Evolutionary conservation across 441 rosid genomes (phyloP), one percentile per base, ranked within the genome.

Genomic region (Croton setiger): DNA sequence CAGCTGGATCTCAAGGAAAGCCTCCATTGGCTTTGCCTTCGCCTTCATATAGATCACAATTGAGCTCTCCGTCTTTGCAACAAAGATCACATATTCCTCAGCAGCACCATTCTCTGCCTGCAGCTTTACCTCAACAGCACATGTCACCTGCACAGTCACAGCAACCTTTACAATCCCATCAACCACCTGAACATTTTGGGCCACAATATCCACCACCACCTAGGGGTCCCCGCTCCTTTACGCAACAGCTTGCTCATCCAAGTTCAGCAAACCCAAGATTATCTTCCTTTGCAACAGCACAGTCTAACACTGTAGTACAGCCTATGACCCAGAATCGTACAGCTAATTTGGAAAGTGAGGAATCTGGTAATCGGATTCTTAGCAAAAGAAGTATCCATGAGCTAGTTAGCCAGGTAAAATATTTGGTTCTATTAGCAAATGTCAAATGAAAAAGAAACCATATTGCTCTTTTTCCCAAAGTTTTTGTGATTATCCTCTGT

Each of bases 331-430:
- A 79, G 73, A 76, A 64, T 76, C 88, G 74, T 83, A 70, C 79
- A 70, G 77, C 79, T 64, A 68, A 71, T 62, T 60, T 64, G 39
- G 97, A 90, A 73, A 82, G 52, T 76, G 92, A 90, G 23, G 86
- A 82, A 54, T 73, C 84, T 79, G 78, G 88, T 64, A 81, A 76
- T 72, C 81, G 91, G 74, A 80, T 94, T 68, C 84, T 94, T 62
- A 81, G 88, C 63, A 94, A 92, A 87, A 84, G 98, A 83, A 92
- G 88, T 79, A 90, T 94, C 79, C 85, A 83, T 64, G 94, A 94
- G 74, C 82, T 94, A 66, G 87, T 92, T 76, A 84, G 81, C 78
- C 99, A 94, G 96, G 99, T 92, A 56, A 76, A 60, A 47, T 23
- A 60, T 35, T 54, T 71, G 67, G 62, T 41, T 69, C 66, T 59